Evolutionary conservation across 805 yeast species (phyloP).

Genomic region (Brettanomyces nanus): DNA sequence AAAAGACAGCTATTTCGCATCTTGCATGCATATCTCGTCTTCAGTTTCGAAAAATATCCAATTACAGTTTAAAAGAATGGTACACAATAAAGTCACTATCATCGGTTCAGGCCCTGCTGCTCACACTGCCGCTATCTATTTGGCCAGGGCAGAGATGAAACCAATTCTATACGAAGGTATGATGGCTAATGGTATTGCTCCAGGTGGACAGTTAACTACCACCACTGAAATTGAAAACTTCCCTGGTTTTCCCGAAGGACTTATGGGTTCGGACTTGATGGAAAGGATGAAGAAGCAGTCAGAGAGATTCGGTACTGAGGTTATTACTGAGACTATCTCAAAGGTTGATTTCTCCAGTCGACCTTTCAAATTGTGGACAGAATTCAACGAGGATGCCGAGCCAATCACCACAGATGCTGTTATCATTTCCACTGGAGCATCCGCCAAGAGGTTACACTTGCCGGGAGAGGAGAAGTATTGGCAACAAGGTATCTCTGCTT

Average conservation of each 20-base stretch:
- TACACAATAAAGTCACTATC: constrained; percentile 76
- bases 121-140: constrained; percentile 96
- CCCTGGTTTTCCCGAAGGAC: constrained; percentile 96
- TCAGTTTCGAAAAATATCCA: constrained; percentile 2
- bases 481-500: constrained; percentile 99
- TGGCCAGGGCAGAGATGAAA: constrained; percentile 92
- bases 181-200: constrained; percentile 96
- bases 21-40: not conserved
- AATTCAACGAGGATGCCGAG: constrained; percentile 84
- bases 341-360: constrained; percentile 80
- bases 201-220: constrained; percentile 98
- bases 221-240: constrained; percentile 98
- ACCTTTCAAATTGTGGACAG: constrained; percentile 97
- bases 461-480: constrained; percentile 98
- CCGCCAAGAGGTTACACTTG: constrained; percentile 86
- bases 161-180: constrained; percentile 94
- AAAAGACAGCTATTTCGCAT: no score
- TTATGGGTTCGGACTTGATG: constrained; percentile 83
- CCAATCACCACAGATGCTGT: constrained; percentile 92
- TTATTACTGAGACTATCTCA: constrained; percentile 91
- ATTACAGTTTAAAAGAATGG: constrained; percentile 39
- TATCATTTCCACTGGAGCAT: constrained; percentile 94
- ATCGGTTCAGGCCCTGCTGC: constrained; percentile 99
- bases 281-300: constrained; percentile 91
- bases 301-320: constrained; percentile 80